Percentiles rank a stretch among this genome's conserved stretches.
phyloP scores from a whole-genome alignment of 345 rosid genomes.

The Anastatica hierochuntica region DNA sequence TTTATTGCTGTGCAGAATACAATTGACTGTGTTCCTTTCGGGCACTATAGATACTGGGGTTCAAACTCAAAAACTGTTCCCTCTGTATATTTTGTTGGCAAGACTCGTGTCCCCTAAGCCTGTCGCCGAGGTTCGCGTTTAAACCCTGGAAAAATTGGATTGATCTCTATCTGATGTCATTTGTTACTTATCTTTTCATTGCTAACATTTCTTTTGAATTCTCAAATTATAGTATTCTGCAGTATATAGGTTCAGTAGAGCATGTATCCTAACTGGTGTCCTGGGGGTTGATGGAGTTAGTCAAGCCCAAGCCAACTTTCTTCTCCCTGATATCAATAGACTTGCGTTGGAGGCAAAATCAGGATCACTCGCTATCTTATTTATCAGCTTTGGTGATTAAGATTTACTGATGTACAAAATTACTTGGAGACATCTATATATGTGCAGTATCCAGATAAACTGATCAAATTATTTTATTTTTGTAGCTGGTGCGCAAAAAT shows the following conservation, averaged over 20 bases:
- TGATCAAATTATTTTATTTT: constrained; percentile 16
- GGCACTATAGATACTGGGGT: constrained; percentile 42
- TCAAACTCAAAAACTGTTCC: constrained; percentile 47
- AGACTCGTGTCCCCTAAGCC: constrained; percentile 54
- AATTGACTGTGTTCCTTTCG: constrained; percentile 55
- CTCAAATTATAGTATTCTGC: constrained; percentile 70
- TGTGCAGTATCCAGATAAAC: constrained; percentile 2
- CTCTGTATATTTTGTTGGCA: constrained; percentile 71
- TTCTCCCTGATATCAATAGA: constrained; percentile 78
- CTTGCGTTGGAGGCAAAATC: constrained; percentile 70
- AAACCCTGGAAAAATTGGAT: not conserved
- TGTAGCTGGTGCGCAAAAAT: constrained; percentile 68
- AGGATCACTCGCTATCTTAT: constrained; percentile 69
- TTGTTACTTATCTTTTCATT: constrained; percentile 6
- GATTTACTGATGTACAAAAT: constrained; percentile 1
- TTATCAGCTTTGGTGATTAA: constrained; percentile 68
- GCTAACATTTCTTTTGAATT: constrained; percentile 20
- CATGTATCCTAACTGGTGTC: constrained; percentile 63
- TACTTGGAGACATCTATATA: constrained; percentile 4
- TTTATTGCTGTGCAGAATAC: constrained; percentile 45
- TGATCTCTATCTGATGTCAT: not conserved
- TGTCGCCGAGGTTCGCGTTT: constrained; percentile 47
- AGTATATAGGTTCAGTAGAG: constrained; percentile 75
- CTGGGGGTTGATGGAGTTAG: constrained; percentile 54
- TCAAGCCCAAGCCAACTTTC: constrained; percentile 62